Evolutionary conservation across 768 basidiomycete genomes (phyloP), one percentile per base, ranked within the genome.

Genomic region (Chalciporus chontae): DNA sequence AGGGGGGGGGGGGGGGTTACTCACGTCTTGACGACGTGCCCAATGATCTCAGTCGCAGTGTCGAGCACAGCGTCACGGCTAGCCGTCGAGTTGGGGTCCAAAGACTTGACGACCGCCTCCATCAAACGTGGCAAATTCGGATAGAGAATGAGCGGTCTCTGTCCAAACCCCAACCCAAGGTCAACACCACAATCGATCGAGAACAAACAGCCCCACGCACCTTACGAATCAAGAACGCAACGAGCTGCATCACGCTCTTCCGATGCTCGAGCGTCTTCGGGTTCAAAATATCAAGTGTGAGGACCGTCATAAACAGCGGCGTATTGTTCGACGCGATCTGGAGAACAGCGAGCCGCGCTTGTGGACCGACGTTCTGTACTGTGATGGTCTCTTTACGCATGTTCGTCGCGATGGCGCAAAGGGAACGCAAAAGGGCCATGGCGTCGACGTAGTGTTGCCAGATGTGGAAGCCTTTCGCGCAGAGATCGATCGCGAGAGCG

Each of bases 381-480:
- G 76, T 77, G 26, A 86, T 83, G 0, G 76, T 71, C n/a, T 90
- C 87, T 56, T 90, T 90, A 24, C 79, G 76, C 24, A 77, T 66
- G 48, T 71, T 82, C 3, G 92, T 92, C 0, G 93, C 87, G 21
- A 96, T 75, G 15, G 72, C 75, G 64, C 94, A 95, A 10, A 98
- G 76, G 1, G 85, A 79, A 5, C 95, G 84, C 15, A 98, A 72
- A 47, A 96, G 84, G 51, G 86, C 85, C 74, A 93, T 87, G 0
- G 93, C 82, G 57, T 98, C 94, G 50, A 94, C 77, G 57, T 94
- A 93, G 56, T 92, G 84, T 61, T 96, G 93, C 94, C 94, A 98
- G 43, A 94, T 83, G 40, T 86, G 79, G 63, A 97, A 98, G 0
- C 95, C 95, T 40, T 89, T 83, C 2, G 89, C 85, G 58, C 90